Evolutionary conservation across 2,329 filamentous ascomycete species (phyloP).

Genomic region (Paecilomyces formosus): DNA sequence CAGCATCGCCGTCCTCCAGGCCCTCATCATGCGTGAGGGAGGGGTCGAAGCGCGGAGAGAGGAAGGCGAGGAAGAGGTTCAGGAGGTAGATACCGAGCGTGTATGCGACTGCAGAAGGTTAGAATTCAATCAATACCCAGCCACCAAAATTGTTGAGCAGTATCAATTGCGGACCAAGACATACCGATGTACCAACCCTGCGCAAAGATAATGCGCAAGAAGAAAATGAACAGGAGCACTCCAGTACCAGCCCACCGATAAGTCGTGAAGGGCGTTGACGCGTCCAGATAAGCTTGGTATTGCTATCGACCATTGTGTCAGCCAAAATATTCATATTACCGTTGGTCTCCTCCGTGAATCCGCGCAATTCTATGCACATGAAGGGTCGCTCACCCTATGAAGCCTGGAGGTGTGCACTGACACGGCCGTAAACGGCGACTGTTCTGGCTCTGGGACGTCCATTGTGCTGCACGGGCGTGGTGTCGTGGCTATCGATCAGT

Average conservation of each 20-base stretch:
- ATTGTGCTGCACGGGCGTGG: constrained; percentile 40
- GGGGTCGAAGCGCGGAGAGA: constrained; percentile 97
- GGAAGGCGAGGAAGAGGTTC: constrained; percentile 97
- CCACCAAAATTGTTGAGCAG: background rate
- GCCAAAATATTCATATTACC: background rate
- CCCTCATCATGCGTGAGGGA: constrained; percentile 92
- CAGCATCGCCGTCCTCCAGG: constrained; percentile 84
- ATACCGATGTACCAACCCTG: constrained; percentile 99
- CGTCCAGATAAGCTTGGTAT: constrained; percentile 91
- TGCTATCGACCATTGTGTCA: constrained; percentile 47
- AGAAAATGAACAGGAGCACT: constrained; percentile 69
- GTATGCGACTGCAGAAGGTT: constrained; percentile 66
- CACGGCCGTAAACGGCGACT: constrained; percentile 87
- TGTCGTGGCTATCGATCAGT: background rate
- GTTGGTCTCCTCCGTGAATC: background rate
- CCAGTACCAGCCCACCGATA: constrained; percentile 90
- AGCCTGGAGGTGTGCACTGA: constrained; percentile 64
- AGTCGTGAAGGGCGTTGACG: constrained; percentile 78
- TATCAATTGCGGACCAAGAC: constrained; percentile 11
- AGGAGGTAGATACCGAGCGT: constrained; percentile 97
- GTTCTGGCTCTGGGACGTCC: constrained; percentile 80
- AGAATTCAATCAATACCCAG: background rate
- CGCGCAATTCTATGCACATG: background rate
- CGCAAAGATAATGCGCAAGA: constrained; percentile 77
- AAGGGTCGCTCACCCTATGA: constrained; percentile 30